Percentiles rank a stretch among this genome's conserved stretches.
Conservation (phyloP, 1,139 yeast species). For the Yamadazyma triangularis region DNA sequence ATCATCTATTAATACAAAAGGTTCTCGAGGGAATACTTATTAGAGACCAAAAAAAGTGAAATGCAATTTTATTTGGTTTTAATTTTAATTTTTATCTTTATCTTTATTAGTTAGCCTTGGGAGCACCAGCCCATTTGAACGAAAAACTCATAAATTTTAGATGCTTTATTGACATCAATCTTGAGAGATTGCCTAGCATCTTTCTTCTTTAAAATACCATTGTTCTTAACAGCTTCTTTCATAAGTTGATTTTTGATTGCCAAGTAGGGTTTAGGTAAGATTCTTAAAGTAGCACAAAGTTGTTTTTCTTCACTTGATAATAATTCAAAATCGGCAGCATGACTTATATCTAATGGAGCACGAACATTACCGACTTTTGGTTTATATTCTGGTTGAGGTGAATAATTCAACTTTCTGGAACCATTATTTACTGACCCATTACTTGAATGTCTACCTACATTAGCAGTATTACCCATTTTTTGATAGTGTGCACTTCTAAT, state of each 20-base stretch:
- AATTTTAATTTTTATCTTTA: no score
- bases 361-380: constrained; percentile 35
- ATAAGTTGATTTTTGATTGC: constrained; percentile 91
- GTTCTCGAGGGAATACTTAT: no score
- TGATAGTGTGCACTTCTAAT: constrained; percentile 57
- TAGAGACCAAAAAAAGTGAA: no score
- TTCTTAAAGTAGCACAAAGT: constrained; percentile 76
- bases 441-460: constrained; percentile 23
- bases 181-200: constrained; percentile 79
- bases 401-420: constrained; percentile 16
- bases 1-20: no score
- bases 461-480: constrained; percentile 49
- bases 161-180: constrained; percentile 82
- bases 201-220: constrained; percentile 78
- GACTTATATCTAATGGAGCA: constrained; percentile 70
- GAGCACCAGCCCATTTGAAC: constrained; percentile 84
- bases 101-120: constrained; percentile 35
- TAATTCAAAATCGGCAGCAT: constrained; percentile 77
- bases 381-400: constrained; percentile 35
- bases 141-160: constrained; percentile 86
- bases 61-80: no score
- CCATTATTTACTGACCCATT: constrained; percentile 10
- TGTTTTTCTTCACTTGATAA: constrained; percentile 82
- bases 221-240: constrained; percentile 80
- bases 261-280: constrained; percentile 88